Percentiles rank a stretch among this genome's conserved stretches.
Evolutionary conservation across 192 early-diverging fungal genomes (phyloP).

Genomic region (Ambispora gerdemannii): DNA sequence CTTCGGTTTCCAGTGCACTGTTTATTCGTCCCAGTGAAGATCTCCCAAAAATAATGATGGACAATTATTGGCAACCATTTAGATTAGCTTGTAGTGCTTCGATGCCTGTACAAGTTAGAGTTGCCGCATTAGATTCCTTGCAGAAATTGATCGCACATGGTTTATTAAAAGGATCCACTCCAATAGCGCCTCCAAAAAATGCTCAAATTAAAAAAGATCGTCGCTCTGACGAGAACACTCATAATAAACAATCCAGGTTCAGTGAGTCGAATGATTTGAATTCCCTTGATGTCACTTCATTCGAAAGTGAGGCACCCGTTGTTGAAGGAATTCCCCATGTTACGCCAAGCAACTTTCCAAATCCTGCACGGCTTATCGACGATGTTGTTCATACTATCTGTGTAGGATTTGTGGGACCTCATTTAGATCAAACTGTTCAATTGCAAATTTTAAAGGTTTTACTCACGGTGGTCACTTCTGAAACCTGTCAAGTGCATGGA

Average conservation of each 20-base stretch:
- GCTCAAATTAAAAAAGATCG: conserved; percentile 29
- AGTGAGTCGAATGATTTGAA: conserved; percentile 42
- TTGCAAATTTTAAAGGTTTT: conserved; percentile 47
- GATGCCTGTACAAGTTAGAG: conserved; percentile 38
- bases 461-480: conserved; percentile 43
- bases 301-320: conserved; percentile 37
- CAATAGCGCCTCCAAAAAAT: conserved; percentile 32
- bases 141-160: conserved; percentile 47
- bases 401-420: conserved; percentile 42
- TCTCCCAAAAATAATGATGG: conserved; percentile 36
- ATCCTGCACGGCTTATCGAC: conserved; percentile 42
- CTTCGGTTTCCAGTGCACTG: conserved; percentile 15
- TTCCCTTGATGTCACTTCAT: conserved; percentile 37
- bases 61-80: conserved; percentile 47
- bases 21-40: conserved; percentile 38
- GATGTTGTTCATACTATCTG: conserved; percentile 47
- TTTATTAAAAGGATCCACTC: conserved; percentile 34
- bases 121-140: conserved; percentile 40
- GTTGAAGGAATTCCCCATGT: conserved; percentile 37
- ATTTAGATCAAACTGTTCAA: conserved; percentile 42
- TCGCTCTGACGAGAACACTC: conserved; percentile 24
- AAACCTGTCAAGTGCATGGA: conserved; percentile 43
- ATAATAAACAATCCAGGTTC: conserved; percentile 34
- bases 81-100: conserved; percentile 39
- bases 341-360: conserved; percentile 38